Evolutionary conservation across 2,329 filamentous ascomycete species (phyloP), one percentile per base, ranked within the genome.

Genomic region (Camillea tinctor): DNA sequence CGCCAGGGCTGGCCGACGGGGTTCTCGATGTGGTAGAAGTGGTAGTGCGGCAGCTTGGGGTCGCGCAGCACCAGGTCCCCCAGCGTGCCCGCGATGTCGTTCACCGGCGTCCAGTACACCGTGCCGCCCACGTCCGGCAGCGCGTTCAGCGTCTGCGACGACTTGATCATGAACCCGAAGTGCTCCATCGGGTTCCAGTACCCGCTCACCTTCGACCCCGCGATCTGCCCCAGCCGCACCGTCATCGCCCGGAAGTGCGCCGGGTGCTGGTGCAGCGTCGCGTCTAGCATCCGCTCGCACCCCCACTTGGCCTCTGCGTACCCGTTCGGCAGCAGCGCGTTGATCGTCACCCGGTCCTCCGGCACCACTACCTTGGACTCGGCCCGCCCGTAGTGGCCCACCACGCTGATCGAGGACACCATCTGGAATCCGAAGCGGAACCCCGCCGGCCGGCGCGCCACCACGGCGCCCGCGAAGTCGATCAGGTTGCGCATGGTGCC

Each of bases 131-230:
- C 58, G 15, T 76, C 71, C 0, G 82, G 81, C 3, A 81, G 64
- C 0, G 67, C 72, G 0, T 69, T 68, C 0, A 84, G 61, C 0
- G 76, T 77, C 64, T 84, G 79, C 0, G 78, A 76, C 0, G 78
- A 81, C 67, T 84, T 83, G 57, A 84, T 64, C 23, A 86, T 54
- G 59, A 82, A 81, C 0, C 71, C 64, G 5, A 85, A 69, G 62
- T 84, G 80, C 64, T 86, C 82, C 23, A 75, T 72, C 0, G 76
- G 72, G 63, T 86, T 86, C 84, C 83, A 86, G 64, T 79, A 80
- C 0, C 83, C 83, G 56, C 71, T 83, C 0, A 59, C 72, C 3
- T 65, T 75, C 0, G 78, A 81, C 0, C 84, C 84, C 0, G 83
- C 75, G 40, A 87, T 80, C 65, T 87, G 84, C 0, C 80, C 84